Conservation (phyloP, 306 rosid genomes). For the Malus sylvestris region DNA sequence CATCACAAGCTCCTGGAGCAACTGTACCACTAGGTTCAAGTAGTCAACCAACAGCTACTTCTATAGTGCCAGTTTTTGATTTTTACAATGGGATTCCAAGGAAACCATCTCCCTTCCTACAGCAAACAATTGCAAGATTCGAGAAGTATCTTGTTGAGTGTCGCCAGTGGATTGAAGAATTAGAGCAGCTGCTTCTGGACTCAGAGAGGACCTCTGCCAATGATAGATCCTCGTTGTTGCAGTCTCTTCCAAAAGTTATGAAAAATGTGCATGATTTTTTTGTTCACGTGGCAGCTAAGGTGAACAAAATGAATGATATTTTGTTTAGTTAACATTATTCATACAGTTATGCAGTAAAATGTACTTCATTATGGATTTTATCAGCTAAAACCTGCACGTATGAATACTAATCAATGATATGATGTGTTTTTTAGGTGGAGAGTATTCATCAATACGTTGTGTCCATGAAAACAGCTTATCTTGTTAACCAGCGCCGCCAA, state of each 20-base stretch:
- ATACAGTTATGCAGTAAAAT: neutral
- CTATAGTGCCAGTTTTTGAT: conserved; percentile 81
- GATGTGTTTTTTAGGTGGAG: conserved; percentile 64
- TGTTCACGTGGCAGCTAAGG: conserved; percentile 97
- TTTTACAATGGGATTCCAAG: conserved; percentile 88
- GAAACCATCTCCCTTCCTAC: conserved; percentile 89
- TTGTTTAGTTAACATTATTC: neutral
- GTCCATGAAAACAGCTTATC: conserved; percentile 85
- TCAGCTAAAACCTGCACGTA: neutral
- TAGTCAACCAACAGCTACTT: conserved; percentile 52
- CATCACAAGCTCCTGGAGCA: conserved; percentile 60
- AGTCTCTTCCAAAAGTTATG: conserved; percentile 94
- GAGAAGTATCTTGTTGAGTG: conserved; percentile 81
- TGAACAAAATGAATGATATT: conserved; percentile 20
- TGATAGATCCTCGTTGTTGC: conserved; percentile 57
- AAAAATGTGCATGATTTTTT: conserved; percentile 90
- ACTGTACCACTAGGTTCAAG: conserved; percentile 33
- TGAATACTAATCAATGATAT: conserved; percentile 15
- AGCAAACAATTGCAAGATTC: conserved; percentile 78
- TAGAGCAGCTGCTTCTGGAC: conserved; percentile 81
- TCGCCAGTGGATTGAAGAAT: conserved; percentile 87
- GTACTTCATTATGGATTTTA: neutral
- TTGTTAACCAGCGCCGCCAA: conserved; percentile 71
- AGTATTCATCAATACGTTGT: conserved; percentile 87
- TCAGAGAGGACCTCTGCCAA: conserved; percentile 51